Evolutionary conservation across 768 basidiomycete species (phyloP).

Genomic region (Rhodotorula graminis): DNA sequence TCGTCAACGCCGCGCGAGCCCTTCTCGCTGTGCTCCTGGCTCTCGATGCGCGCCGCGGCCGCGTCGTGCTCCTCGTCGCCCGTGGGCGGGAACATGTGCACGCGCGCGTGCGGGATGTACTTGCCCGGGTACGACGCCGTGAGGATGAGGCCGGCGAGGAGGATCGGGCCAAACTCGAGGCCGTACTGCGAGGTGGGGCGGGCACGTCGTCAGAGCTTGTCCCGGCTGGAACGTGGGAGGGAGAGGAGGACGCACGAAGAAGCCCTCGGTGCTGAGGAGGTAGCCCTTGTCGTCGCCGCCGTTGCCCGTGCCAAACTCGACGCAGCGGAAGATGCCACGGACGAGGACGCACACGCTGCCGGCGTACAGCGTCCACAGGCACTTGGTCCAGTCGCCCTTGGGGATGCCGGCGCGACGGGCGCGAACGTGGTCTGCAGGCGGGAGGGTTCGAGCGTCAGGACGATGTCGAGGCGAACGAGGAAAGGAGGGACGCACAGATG

Average conservation of each 20-base stretch:
- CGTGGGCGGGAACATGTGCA: background rate
- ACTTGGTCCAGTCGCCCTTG: slow-evolving; percentile 18
- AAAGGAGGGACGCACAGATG: slow-evolving; percentile 7
- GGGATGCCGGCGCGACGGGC: slow-evolving; percentile 16
- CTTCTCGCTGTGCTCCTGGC: background rate
- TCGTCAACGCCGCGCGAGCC: background rate
- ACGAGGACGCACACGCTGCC: slow-evolving; percentile 19
- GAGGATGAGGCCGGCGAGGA: slow-evolving; percentile 29
- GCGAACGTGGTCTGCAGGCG: slow-evolving; percentile 19
- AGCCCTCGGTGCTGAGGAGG: slow-evolving; percentile 25
- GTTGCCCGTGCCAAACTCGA: slow-evolving; percentile 30
- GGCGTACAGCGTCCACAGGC: slow-evolving; percentile 34
- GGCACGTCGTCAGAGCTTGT: background rate
- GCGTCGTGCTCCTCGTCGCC: background rate
- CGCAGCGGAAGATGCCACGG: slow-evolving; percentile 31
- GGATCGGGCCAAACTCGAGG: slow-evolving; percentile 26
- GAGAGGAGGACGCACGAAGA: background rate
- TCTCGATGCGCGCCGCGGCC: too few relatives aligned
- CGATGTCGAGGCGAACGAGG: background rate
- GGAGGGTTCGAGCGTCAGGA: background rate
- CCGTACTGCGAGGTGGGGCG: too few relatives aligned
- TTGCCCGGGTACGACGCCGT: slow-evolving; percentile 17
- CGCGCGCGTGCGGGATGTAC: slow-evolving; percentile 24
- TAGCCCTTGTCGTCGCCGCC: slow-evolving; percentile 13
- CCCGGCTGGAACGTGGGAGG: background rate